Base-by-base conservation (phyloP, 2,329 filamentous ascomycete species). In the Tolypocladium paradoxum region DNA sequence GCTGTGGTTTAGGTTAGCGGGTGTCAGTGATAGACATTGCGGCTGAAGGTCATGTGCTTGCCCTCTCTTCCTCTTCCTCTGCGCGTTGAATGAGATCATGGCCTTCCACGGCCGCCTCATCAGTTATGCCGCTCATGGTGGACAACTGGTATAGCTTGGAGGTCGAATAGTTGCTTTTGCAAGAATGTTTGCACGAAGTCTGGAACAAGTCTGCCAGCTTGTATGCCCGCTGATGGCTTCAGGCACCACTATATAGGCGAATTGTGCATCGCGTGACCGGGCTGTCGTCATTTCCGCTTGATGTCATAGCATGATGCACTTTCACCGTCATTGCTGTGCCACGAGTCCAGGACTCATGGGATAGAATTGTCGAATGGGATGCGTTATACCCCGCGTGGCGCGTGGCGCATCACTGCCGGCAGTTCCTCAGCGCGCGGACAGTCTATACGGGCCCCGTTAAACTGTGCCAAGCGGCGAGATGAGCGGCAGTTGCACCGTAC, bases 71-170 rank as follows among this genome's bases (percentile, higher is more conserved):
- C 29, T 54, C 52, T 0, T 61, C n/a, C 49, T 69, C 67, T 33
- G 66, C 67, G 4, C 60, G 52, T 49, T 69, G 65, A 20, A 69
- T 69, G 46, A 69, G 60, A 20, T 69, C 67, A 47, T 69, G 67
- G 7, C 55, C 54, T 51, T 67, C 66, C 7, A 63, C 50, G 18
- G 66, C 67, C 27, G 60, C 62, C 57, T 68, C 64, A 38, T 68
- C 66, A 0, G 60, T 54, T 46, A 66, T 60, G 22, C 63, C 64
- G 16, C 53, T 48, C 52, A 53, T 53, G 18, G 8, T 50, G 27
- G 14, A 5, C 4, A 22, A 31, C 18, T 20, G 9, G 27, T 31
- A 8, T 29, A 8, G 18, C 2, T 47, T 20, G 11, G 3, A 3
- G 43, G 2, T 31, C 31, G 24, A 31, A 12, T 6, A 18, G 6